These are phyloP conservation scores for Populus trichocarpa DNA, from an alignment of 441 rosid species.

Conservation along the genomic window DNA sequence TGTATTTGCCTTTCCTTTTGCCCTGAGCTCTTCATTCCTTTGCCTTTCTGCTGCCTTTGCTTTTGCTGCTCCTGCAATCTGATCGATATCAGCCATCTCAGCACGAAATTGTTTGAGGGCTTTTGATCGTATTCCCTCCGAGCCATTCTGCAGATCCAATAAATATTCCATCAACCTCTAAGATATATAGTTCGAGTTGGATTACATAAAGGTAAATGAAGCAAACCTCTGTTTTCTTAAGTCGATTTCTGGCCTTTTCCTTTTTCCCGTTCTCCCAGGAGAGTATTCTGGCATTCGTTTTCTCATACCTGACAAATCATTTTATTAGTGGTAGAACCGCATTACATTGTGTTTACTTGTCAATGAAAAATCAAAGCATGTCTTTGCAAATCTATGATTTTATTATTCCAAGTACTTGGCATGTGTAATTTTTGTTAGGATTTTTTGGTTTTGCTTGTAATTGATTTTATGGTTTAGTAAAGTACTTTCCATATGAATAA, in stretches of 20 bases:
- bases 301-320: conserved; percentile 48
- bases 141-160: conserved; percentile 39
- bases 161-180: not conserved
- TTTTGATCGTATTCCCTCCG: conserved; percentile 39
- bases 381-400: not conserved
- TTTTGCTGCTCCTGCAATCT: conserved; percentile 58
- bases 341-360: not conserved
- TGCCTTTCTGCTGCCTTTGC: conserved; percentile 51
- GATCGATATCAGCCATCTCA: conserved; percentile 39
- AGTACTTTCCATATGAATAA: not conserved
- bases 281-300: conserved; percentile 34
- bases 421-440: not conserved
- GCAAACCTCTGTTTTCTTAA: conserved; percentile 59
- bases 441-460: not conserved
- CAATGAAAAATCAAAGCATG: not conserved
- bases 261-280: conserved; percentile 62
- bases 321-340: not conserved
- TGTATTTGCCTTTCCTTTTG: conserved; percentile 56
- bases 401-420: not conserved
- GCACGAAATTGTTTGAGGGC: conserved; percentile 37
- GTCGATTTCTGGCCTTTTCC: conserved; percentile 49
- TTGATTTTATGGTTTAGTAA: not conserved
- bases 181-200: not conserved
- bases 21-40: conserved; percentile 49
- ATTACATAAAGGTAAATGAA: not conserved